Evolutionary conservation across 1,284 basidiomycete genomes (phyloP).

Genomic region (Neotropicomus parvogracilis): DNA sequence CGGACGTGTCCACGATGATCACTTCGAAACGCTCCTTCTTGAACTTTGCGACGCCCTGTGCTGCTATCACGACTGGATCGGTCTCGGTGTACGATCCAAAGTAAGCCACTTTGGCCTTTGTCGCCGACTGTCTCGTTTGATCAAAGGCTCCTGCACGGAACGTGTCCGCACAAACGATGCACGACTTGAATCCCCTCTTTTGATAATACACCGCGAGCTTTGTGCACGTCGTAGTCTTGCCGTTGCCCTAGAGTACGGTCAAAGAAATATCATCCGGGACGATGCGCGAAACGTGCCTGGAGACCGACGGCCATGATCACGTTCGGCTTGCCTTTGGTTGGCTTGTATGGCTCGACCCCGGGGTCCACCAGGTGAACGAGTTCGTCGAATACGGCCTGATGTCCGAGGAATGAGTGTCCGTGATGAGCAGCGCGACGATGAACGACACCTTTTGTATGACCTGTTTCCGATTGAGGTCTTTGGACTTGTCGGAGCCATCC

Average conservation of each 20-base stretch:
- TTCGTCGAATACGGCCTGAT: constrained; percentile 93
- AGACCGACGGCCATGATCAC: constrained; percentile 98
- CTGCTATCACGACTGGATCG: constrained; percentile 93
- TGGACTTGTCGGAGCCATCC: constrained; percentile 71
- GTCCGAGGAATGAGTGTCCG: constrained; percentile 6
- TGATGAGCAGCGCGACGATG: neutral
- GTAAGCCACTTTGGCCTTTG: constrained; percentile 98
- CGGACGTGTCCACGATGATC: constrained; percentile 98
- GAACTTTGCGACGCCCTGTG: constrained; percentile 94
- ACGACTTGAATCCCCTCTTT: constrained; percentile 95
- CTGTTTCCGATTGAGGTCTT: constrained; percentile 80
- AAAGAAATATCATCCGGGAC: constrained; percentile 5
- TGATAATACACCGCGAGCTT: constrained; percentile 98
- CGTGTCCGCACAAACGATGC: constrained; percentile 98
- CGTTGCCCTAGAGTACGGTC: constrained; percentile 71
- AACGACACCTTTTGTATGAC: constrained; percentile 78
- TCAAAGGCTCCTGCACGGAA: constrained; percentile 99
- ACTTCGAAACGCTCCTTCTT: constrained; percentile 98
- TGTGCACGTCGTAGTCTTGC: constrained; percentile 98
- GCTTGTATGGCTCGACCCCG: constrained; percentile 91
- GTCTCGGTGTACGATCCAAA: constrained; percentile 99
- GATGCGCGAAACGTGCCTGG: constrained; percentile 52
- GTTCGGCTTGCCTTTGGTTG: constrained; percentile 91
- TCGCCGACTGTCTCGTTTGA: constrained; percentile 92
- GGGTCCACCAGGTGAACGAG: constrained; percentile 94